Evolutionary conservation across 2,329 filamentous ascomycete genomes (phyloP).

Genomic region (Aspergillus candidus): DNA sequence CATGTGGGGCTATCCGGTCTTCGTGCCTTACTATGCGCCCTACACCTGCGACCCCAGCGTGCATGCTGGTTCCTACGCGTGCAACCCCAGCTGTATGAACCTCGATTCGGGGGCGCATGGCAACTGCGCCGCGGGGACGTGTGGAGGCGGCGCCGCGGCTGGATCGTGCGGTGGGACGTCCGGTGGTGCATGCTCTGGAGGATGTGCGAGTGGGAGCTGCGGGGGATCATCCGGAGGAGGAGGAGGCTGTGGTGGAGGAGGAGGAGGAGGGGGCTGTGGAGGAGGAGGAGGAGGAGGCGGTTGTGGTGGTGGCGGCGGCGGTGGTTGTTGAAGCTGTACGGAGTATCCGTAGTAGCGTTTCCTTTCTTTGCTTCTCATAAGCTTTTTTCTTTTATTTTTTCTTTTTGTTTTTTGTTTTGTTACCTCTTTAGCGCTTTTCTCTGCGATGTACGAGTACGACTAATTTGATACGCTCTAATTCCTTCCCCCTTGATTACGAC

Average conservation of each 20-base stretch:
- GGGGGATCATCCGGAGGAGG: constrained; percentile 38
- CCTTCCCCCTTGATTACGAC: too few species aligned
- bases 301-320: constrained; percentile 6
- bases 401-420: too few species aligned
- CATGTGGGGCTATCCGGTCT: constrained; percentile 43
- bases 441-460: too few species aligned
- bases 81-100: constrained; percentile 43
- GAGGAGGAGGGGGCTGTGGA: constrained; percentile 9
- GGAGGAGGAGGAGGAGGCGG: constrained; percentile 10
- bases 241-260: constrained; percentile 25
- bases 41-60: constrained; percentile 43
- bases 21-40: constrained; percentile 42
- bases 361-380: background rate
- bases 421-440: too few species aligned
- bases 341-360: background rate
- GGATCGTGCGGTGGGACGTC: constrained; percentile 36
- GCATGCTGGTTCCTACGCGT: constrained; percentile 37
- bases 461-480: too few species aligned
- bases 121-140: constrained; percentile 44
- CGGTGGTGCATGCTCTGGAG: constrained; percentile 30
- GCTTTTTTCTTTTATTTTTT: too few species aligned
- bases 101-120: constrained; percentile 36
- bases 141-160: constrained; percentile 40
- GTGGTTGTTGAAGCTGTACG: constrained; percentile 1
- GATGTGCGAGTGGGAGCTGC: constrained; percentile 32